A percentile compares a stretch with the other conserved stretches of the same genome.
Conservation (phyloP, 495 filamentous ascomycete genomes). For the Penicillium pancosmium region DNA sequence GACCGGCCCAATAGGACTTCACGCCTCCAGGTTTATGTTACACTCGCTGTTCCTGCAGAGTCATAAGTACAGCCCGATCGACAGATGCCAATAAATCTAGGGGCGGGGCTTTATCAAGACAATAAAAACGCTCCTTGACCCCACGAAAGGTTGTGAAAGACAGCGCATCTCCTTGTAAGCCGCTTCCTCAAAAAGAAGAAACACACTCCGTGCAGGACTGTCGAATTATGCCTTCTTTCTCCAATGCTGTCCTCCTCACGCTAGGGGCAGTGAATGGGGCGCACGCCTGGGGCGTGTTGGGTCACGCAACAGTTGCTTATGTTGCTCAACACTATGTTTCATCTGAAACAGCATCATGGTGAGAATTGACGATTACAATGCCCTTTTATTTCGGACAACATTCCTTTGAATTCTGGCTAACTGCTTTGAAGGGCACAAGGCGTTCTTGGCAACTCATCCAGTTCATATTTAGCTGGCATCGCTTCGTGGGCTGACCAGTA, state of each 20-base stretch:
- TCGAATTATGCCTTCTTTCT: background rate
- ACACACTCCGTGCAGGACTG: background rate
- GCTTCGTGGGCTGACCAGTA: constrained; percentile 67
- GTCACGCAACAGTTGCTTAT: constrained; percentile 64
- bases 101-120: background rate
- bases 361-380: background rate
- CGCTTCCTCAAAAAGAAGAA: background rate
- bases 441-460: constrained; percentile 40
- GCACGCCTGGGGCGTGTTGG: constrained; percentile 58
- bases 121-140: background rate
- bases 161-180: too few relatives aligned
- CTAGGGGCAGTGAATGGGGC: constrained; percentile 18
- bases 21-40: background rate
- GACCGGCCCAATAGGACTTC: background rate
- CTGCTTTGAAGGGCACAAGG: constrained; percentile 23
- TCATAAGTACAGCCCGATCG: background rate
- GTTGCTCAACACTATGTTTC: constrained; percentile 57
- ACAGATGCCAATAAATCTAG: background rate
- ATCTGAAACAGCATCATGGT: constrained; percentile 43
- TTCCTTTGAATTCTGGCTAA: constrained; percentile 3
- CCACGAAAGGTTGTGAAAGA: background rate
- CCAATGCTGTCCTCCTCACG: constrained; percentile 15
- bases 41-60: background rate
- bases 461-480: constrained; percentile 59
- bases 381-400: too few relatives aligned